Evolutionary conservation across 2,329 filamentous ascomycete species (phyloP).

Genomic region (Aspergillus sp.): DNA sequence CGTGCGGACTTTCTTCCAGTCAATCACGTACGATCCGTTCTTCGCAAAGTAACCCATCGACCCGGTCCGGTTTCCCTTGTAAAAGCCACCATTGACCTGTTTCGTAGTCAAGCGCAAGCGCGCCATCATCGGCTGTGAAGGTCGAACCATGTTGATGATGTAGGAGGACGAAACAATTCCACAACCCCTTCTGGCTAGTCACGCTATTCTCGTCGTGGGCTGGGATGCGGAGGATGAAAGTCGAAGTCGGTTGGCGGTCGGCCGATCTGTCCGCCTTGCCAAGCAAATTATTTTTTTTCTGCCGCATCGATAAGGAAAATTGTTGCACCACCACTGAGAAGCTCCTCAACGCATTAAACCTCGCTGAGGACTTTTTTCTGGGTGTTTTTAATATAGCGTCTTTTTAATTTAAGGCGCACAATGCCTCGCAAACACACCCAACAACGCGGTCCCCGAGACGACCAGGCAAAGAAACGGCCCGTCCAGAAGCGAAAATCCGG

Average conservation of each 20-base stretch:
- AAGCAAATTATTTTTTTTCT: constrained; percentile 35
- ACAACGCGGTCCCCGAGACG: constrained; percentile 39
- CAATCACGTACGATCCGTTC: constrained; percentile 65
- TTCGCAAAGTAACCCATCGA: constrained; percentile 79
- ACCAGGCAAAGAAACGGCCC: constrained; percentile 46
- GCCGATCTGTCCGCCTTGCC: constrained; percentile 25
- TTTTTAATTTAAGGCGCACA: constrained; percentile 9
- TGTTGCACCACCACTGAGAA: constrained; percentile 16
- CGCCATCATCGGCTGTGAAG: constrained; percentile 57
- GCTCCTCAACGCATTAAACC: constrained; percentile 6
- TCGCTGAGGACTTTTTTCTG: constrained; percentile 6
- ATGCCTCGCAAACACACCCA: constrained; percentile 46
- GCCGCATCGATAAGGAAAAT: constrained; percentile 26
- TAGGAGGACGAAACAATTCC: constrained; percentile 3
- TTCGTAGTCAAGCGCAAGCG: constrained; percentile 88
- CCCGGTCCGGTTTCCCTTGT: constrained; percentile 92
- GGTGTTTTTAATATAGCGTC: neutral
- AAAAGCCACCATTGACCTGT: constrained; percentile 88
- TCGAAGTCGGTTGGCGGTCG: constrained; percentile 24
- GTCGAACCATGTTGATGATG: constrained; percentile 41
- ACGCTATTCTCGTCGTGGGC: constrained; percentile 13
- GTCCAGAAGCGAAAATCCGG: constrained; percentile 47
- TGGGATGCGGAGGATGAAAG: constrained; percentile 23
- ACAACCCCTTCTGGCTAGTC: neutral
- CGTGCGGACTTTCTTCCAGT: constrained; percentile 85